A percentile compares a stretch with the other conserved stretches of the same genome.
Evolutionary conservation across 148 eudicot species (phyloP).

Genomic region (Chenopodium suecicum): DNA sequence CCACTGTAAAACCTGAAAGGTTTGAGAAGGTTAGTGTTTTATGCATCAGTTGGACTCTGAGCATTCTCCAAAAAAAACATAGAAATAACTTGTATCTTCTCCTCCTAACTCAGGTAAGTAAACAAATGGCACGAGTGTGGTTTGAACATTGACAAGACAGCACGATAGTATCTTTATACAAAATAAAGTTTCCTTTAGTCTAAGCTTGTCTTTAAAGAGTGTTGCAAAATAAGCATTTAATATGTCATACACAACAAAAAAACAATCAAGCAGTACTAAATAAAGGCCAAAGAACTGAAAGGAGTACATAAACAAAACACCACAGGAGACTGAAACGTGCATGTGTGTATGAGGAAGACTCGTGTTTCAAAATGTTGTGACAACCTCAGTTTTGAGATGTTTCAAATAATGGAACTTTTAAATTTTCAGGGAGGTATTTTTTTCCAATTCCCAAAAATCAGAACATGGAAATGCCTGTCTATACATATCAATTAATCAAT

Average conservation of each 20-base stretch:
- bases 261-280: not conserved
- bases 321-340: not conserved
- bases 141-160: not conserved
- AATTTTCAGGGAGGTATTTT: not conserved
- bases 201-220: not conserved
- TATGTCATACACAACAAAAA: not conserved
- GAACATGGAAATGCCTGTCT: not conserved
- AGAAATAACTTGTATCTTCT: not conserved
- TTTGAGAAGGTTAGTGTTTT: not conserved
- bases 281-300: not conserved
- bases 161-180: not conserved
- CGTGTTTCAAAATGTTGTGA: not conserved
- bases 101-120: not conserved
- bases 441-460: not conserved
- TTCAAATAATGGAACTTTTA: not conserved
- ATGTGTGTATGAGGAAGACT: not conserved
- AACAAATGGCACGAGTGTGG: not conserved
- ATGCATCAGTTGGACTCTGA: not conserved
- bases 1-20: constrained; percentile 68
- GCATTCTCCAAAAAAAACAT: not conserved
- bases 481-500: not conserved
- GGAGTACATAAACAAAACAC: not conserved
- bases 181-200: not conserved
- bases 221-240: not conserved
- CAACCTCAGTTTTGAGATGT: not conserved